Conservation (phyloP, 768 basidiomycete genomes). For the Boletus tomentosulus region DNA sequence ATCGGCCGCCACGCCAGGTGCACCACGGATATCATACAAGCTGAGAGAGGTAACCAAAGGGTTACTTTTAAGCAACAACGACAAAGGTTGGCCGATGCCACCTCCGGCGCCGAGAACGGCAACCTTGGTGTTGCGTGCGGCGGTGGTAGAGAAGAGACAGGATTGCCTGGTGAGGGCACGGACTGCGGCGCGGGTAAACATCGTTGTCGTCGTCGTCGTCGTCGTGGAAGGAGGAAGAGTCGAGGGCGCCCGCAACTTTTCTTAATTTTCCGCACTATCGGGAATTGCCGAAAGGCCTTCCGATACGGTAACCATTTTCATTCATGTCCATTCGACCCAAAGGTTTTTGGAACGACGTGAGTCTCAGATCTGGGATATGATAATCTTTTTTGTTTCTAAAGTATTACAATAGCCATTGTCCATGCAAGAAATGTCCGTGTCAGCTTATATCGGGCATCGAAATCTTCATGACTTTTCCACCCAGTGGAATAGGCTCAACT, state of each 20-base stretch:
- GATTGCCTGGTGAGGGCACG: conserved; percentile 52
- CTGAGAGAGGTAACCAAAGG: conserved; percentile 81
- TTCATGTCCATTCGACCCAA: no score
- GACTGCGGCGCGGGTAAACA: conserved; percentile 64
- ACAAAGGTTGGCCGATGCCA: conserved; percentile 98
- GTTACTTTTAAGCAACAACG: conserved; percentile 83
- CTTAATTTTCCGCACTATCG: conserved; percentile 10
- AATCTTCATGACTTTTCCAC: background rate
- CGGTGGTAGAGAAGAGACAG: conserved; percentile 74
- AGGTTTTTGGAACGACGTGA: no score
- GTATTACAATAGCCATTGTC: no score
- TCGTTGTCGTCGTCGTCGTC: conserved; percentile 34
- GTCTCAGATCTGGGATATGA: no score
- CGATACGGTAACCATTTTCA: background rate
- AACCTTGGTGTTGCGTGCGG: conserved; percentile 76
- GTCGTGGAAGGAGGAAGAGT: conserved; percentile 10
- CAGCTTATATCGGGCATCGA: background rate
- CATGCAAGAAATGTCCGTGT: no score
- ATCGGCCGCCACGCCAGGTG: conserved; percentile 88
- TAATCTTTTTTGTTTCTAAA: no score
- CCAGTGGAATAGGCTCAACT: background rate
- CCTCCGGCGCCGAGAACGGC: conserved; percentile 97
- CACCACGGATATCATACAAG: conserved; percentile 39
- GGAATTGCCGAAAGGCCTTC: conserved; percentile 12
- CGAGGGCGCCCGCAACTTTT: background rate